Conservation (phyloP, 2,329 filamentous ascomycete genomes). For the Achaetomium macrosporum region DNA sequence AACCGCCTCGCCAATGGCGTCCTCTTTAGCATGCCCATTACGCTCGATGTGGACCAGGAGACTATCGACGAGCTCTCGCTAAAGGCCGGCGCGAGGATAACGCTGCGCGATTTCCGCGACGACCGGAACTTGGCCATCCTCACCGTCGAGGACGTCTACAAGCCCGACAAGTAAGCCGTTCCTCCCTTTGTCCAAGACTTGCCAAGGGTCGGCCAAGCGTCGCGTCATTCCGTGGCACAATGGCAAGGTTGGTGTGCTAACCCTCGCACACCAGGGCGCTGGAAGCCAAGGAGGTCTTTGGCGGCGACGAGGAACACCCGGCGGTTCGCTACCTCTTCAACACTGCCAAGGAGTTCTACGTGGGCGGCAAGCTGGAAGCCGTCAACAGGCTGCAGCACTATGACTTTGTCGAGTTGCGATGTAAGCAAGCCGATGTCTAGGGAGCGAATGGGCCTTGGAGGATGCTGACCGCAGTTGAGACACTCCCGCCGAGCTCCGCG, state of each 20-base stretch:
- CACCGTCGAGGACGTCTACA: slow-evolving; percentile 92
- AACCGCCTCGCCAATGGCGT: slow-evolving; percentile 81
- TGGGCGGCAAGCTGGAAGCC: slow-evolving; percentile 93
- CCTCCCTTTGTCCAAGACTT: not conserved
- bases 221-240: slow-evolving; percentile 23
- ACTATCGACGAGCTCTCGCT: slow-evolving; percentile 69
- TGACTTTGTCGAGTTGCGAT: slow-evolving; percentile 95
- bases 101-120: slow-evolving; percentile 91
- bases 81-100: slow-evolving; percentile 74
- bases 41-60: slow-evolving; percentile 73
- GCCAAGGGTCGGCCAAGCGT: slow-evolving; percentile 26
- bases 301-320: slow-evolving; percentile 83
- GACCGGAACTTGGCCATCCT: slow-evolving; percentile 94
- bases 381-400: slow-evolving; percentile 96
- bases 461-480: slow-evolving; percentile 42
- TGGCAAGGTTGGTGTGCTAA: slow-evolving; percentile 18
- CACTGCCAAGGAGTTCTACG: slow-evolving; percentile 78
- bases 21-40: slow-evolving; percentile 96
- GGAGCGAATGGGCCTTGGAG: too few relatives aligned
- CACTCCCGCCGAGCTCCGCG: slow-evolving; percentile 87
- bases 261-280: slow-evolving; percentile 53
- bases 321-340: slow-evolving; percentile 85
- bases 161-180: slow-evolving; percentile 76
- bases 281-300: slow-evolving; percentile 92
- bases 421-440: slow-evolving; percentile 43